Percentiles rank a stretch among this genome's conserved stretches.
phyloP scores from a whole-genome alignment of 441 rosid genomes.

The Kokia cookei region DNA sequence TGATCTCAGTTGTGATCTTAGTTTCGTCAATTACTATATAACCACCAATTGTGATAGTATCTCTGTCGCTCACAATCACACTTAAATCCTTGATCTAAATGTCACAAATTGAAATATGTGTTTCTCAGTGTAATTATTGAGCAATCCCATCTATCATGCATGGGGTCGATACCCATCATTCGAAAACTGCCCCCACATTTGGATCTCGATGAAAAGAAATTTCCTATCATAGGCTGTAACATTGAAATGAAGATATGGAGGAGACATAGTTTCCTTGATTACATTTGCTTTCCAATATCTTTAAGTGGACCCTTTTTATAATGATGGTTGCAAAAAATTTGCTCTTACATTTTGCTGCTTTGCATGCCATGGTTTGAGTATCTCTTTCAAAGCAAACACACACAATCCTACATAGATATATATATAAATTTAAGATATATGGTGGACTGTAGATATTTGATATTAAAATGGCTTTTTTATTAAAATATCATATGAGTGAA shows the following conservation, averaged over 20 bases:
- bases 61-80: background rate
- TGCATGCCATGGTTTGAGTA: background rate
- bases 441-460: too few relatives aligned
- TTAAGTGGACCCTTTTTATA: constrained; percentile 5
- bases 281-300: background rate
- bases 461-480: too few relatives aligned
- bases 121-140: constrained; percentile 1
- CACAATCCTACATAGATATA: too few relatives aligned
- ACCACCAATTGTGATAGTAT: too few relatives aligned
- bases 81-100: background rate
- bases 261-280: background rate
- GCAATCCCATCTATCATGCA: constrained; percentile 12
- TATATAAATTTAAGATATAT: too few relatives aligned
- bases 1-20: too few relatives aligned
- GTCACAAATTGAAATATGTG: background rate
- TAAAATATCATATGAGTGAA: too few relatives aligned
- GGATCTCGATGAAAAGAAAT: constrained; percentile 20
- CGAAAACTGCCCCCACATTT: constrained; percentile 16
- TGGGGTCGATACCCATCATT: constrained; percentile 20
- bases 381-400: background rate
- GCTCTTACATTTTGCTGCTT: constrained; percentile 4
- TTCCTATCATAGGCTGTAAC: constrained; percentile 7
- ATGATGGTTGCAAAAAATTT: constrained; percentile 6
- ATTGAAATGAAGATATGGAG: background rate
- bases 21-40: too few relatives aligned